A percentile compares a stretch with the other conserved stretches of the same genome.
These are phyloP conservation scores for Ceriops decandra DNA, from an alignment of 345 rosid species.

Conservation along the genomic window DNA sequence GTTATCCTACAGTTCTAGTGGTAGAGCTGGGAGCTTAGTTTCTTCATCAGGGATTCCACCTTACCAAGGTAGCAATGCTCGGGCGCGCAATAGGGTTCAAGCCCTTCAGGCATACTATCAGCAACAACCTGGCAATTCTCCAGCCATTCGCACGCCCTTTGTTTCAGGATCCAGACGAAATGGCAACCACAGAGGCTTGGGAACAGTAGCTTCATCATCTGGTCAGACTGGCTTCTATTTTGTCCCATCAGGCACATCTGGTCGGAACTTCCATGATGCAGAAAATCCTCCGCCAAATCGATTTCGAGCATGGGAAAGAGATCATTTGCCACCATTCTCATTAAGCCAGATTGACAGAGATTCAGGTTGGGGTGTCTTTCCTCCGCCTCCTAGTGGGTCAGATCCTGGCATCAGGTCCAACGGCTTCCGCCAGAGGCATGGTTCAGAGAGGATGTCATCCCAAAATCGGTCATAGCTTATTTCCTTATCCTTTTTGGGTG, in stretches of 20 bases:
- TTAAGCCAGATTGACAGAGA: conserved; percentile 44
- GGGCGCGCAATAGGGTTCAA: conserved; percentile 78
- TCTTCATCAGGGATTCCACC: conserved; percentile 63
- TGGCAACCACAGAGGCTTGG: conserved; percentile 48
- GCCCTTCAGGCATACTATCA: conserved; percentile 95
- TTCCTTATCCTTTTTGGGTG: conserved; percentile 26
- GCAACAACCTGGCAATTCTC: conserved; percentile 57
- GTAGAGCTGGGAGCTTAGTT: conserved; percentile 67
- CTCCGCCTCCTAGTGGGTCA: conserved; percentile 20
- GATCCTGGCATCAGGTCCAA: conserved; percentile 30
- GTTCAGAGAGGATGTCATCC: conserved; percentile 59
- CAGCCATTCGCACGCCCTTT: conserved; percentile 47
- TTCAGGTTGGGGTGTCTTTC: conserved; percentile 34
- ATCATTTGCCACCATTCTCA: conserved; percentile 9
- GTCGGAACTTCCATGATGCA: conserved; percentile 49
- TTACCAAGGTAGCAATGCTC: conserved; percentile 84
- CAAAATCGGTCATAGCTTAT: conserved; percentile 47
- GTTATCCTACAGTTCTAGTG: conserved; percentile 46
- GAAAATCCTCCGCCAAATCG: conserved; percentile 37
- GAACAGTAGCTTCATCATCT: conserved; percentile 55
- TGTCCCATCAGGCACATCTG: conserved; percentile 48
- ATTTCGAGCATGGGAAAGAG: conserved; percentile 74
- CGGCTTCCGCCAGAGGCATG: conserved; percentile 34
- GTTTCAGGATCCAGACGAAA: conserved; percentile 53
- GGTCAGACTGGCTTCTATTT: conserved; percentile 74